Evolutionary conservation across 2,329 filamentous ascomycete genomes (phyloP).

Genomic region (Beauveria sp.): DNA sequence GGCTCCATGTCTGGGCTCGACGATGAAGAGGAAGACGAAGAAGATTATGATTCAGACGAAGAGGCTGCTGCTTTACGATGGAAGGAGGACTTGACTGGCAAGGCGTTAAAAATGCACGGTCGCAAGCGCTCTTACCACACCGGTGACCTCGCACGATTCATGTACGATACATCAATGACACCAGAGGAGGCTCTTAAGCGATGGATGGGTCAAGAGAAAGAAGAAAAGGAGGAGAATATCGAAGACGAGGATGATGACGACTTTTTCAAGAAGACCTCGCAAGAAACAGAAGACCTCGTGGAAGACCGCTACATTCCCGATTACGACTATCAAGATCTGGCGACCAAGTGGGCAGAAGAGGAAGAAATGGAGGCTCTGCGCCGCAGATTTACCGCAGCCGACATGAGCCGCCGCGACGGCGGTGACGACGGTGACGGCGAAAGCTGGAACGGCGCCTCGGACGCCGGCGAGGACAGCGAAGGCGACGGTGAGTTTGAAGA

Average conservation of each 20-base stretch:
- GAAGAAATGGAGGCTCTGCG: conserved; percentile 70
- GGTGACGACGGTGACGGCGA: conserved; percentile 37
- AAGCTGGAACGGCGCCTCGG: conserved; percentile 44
- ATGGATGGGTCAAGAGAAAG: conserved; percentile 65
- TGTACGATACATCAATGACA: conserved; percentile 78
- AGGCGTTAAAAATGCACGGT: conserved; percentile 63
- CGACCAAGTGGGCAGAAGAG: conserved; percentile 75
- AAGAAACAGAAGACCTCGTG: conserved; percentile 60
- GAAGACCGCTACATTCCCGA: conserved; percentile 75
- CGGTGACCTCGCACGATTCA: conserved; percentile 73
- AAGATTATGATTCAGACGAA: conserved; percentile 51
- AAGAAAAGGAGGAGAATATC: conserved; percentile 50
- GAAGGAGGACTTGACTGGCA: conserved; percentile 80
- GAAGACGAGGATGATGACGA: conserved; percentile 52
- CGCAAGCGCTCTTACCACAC: conserved; percentile 67
- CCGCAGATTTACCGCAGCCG: conserved; percentile 65
- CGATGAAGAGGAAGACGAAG: conserved; percentile 37
- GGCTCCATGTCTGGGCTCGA: conserved; percentile 68
- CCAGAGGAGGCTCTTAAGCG: conserved; percentile 66
- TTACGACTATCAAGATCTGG: conserved; percentile 73
- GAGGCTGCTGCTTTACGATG: conserved; percentile 70
- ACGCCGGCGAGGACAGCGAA: conserved; percentile 44
- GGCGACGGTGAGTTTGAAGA: conserved; percentile 49
- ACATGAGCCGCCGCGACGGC: conserved; percentile 34
- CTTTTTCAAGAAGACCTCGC: conserved; percentile 58